Conservation (phyloP, 768 basidiomycete genomes). For the Kwoniella sp. region DNA sequence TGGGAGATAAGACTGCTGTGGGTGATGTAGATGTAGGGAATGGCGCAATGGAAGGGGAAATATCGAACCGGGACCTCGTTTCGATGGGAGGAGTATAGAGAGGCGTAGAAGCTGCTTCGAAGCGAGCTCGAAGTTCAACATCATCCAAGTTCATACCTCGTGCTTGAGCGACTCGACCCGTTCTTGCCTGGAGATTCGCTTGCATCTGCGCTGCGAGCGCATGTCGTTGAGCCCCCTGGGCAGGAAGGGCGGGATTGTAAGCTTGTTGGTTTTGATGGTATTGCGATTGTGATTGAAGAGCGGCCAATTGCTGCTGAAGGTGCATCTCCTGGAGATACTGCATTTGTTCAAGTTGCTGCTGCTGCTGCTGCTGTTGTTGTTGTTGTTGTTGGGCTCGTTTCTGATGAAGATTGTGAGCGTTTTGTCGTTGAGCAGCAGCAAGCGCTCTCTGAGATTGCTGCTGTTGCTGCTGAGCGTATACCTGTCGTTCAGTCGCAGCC, state of each 20-base stretch:
- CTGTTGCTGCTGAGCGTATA: background rate
- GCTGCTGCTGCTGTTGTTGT: conserved; percentile 22
- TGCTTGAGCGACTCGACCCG: conserved; percentile 22
- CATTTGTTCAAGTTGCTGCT: conserved; percentile 27
- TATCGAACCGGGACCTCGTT: conserved; percentile 1
- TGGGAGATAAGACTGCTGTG: conserved; percentile 3
- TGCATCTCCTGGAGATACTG: conserved; percentile 30
- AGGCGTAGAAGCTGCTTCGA: conserved; percentile 14
- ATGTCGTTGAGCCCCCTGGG: conserved; percentile 3
- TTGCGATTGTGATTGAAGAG: conserved; percentile 20
- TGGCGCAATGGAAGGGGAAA: conserved; percentile 5
- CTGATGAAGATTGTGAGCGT: conserved; percentile 8
- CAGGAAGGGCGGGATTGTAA: background rate
- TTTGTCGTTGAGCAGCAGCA: conserved; percentile 10
- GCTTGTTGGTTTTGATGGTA: background rate
- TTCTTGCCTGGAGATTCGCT: conserved; percentile 19
- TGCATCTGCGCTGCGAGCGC: conserved; percentile 24
- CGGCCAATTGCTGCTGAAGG: conserved; percentile 29
- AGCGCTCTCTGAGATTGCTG: conserved; percentile 19
- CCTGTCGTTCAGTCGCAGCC: conserved; percentile 23
- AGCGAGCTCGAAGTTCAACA: conserved; percentile 22
- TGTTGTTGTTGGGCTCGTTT: conserved; percentile 22
- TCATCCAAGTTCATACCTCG: conserved; percentile 22
- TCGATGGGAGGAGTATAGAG: conserved; percentile 5
- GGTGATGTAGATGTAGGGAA: background rate